These are phyloP conservation scores for Chimonanthus salicifolius DNA, from an alignment of 164 flowering plant species.

Conservation along the genomic window DNA sequence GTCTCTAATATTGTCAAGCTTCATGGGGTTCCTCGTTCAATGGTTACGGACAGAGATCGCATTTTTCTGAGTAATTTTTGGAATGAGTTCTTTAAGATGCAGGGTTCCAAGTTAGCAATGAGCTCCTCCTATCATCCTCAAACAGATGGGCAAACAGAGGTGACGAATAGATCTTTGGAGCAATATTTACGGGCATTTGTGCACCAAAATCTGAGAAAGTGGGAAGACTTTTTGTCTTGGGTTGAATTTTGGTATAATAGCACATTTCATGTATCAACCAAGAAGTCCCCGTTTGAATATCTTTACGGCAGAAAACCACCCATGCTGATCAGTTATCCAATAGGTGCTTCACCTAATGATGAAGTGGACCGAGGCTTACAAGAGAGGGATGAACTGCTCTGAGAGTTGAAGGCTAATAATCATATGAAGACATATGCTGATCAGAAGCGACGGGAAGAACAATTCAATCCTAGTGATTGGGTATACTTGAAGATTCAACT, in stretches of 20 bases:
- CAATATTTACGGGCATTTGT: background rate
- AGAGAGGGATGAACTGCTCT: background rate
- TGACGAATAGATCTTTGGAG: background rate
- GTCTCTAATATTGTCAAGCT: background rate
- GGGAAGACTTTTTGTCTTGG: background rate
- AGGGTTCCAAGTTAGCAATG: background rate
- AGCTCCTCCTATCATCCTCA: conserved; percentile 2
- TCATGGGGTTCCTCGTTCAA: background rate
- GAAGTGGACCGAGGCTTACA: background rate
- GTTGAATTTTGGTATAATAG: background rate
- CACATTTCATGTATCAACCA: background rate
- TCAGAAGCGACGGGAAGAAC: background rate
- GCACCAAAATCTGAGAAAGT: background rate
- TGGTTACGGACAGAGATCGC: background rate
- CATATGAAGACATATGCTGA: background rate
- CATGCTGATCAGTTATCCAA: background rate
- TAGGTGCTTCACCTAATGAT: background rate
- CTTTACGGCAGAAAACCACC: conserved; percentile 1
- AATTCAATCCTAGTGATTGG: background rate
- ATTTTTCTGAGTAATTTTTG: conserved; percentile 1
- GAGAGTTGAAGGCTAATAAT: background rate
- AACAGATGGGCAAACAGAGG: conserved; percentile 4
- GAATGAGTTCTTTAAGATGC: background rate
- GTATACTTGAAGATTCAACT: background rate
- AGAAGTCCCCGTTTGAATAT: background rate